Base-by-base conservation (phyloP, 768 basidiomycete species). In the Boletus rubescentipes region DNA sequence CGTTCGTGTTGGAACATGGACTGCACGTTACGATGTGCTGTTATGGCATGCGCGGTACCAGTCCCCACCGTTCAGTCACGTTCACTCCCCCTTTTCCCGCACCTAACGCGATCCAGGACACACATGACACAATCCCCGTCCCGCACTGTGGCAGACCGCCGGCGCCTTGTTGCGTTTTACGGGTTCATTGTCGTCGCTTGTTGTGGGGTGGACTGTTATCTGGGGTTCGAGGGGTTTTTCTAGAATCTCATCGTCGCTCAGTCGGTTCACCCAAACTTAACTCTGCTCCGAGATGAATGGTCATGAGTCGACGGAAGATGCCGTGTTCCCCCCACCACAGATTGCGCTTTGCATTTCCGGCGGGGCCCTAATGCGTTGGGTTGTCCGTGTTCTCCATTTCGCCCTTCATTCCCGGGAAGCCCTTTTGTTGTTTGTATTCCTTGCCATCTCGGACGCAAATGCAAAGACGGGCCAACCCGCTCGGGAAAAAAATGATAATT, bases 1-100 rank as follows among this genome's bases (percentile, higher is more conserved):
- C 23, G 18, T 47, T 31, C 32, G 37, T 10, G 10, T 46, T 57
- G 37, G 30, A 44, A 42, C 26, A 26, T 47, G 40, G 43, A 20
- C 15, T n/a, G 16, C 48, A 47, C 18, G 50, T 48, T 49, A 49
- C 52, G 61, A 64, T 14, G 30, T 4, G 35, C 9, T 1, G 2
- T 60, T 63, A 57, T 60, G 58, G 51, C 61, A 63, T 60, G 16
- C 31, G 16, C 18, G 39, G 29, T 21, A 34, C 37, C n/a, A n/a
- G 49, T 37, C 18, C 32, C 30, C 40, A 46, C 37, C 49, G 37
- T 43, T 36, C 47, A 23, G 41, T 32, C 52, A 36, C 38, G 47
- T n/a, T 35, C 14, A 4, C 35, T 38, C 35, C 41, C 44, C 20
- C 21, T 26, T 45, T 48, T 39, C 35, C 39, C 37, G 30, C 49